A percentile compares a stretch with the other conserved stretches of the same genome.
Evolutionary conservation across 2,329 filamentous ascomycete species (phyloP).

Genomic region (Verticillium tricorpus): DNA sequence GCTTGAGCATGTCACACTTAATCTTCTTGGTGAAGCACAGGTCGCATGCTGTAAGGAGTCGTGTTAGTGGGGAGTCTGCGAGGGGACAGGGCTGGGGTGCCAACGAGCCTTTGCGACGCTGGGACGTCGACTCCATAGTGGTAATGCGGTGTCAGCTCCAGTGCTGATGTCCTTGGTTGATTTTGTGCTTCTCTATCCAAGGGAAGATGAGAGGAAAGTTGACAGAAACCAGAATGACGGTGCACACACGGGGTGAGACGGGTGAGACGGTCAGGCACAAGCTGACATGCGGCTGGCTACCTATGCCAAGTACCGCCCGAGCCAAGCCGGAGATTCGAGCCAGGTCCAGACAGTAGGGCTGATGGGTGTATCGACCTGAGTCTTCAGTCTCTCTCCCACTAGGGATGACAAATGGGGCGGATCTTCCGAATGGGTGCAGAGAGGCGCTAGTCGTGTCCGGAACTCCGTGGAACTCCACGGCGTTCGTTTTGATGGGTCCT

Average conservation of each 20-base stretch:
- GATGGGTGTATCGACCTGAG: not conserved
- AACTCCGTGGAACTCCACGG: not conserved
- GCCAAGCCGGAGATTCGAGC: not conserved
- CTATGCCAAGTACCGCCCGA: not conserved
- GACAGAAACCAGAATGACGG: not conserved
- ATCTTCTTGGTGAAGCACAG: slow-evolving; percentile 42
- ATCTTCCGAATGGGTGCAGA: not conserved
- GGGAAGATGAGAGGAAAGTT: not conserved
- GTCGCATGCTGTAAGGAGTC: slow-evolving; percentile 29
- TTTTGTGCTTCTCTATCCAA: not conserved
- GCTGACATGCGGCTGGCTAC: not conserved
- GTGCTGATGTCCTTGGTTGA: not conserved
- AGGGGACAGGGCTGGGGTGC: not conserved
- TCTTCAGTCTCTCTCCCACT: not conserved
- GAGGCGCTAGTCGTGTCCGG: not conserved
- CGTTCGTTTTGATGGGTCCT: not conserved
- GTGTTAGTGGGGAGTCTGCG: slow-evolving; percentile 5
- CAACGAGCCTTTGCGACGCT: slow-evolving; percentile 18
- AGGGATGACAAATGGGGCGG: not conserved
- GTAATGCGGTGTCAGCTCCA: not conserved
- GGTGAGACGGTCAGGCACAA: not conserved
- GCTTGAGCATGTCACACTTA: slow-evolving; percentile 39
- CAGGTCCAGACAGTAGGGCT: not conserved
- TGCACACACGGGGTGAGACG: not conserved
- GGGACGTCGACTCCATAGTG: slow-evolving; percentile 22